Evolutionary conservation across 2,329 filamentous ascomycete species (phyloP), one percentile per base, ranked within the genome.

Genomic region (Drechslerella coelobrocha): DNA sequence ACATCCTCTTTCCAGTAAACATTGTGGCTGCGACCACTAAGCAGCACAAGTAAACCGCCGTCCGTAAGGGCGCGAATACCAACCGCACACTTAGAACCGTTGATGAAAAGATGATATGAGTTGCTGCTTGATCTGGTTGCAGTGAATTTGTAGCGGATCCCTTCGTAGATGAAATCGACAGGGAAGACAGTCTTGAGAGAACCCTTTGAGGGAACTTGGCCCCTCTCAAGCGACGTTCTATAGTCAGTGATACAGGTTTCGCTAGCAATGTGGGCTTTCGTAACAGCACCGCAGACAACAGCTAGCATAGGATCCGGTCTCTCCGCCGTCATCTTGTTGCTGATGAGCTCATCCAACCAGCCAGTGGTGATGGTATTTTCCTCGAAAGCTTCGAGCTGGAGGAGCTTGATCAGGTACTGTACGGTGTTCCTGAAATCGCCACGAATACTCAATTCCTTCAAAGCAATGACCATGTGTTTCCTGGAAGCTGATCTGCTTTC

Each of bases 1-100:
- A 96, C 91, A 80, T 99, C 94, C 78, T 99, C 94, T 82, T 97
- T 97, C 94, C 94, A 99, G 86, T 99, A 99, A 72, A 97, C 88
- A 78, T 94, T 99, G 87, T 99, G 94, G 76, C 91, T 96, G 80
- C 91, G 91, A 72, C 94, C 94, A 77, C 89, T 88, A 45, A 99
- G 86, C 19, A 99, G 86, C 73, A 99, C 87, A 62, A 99, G 85
- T 9, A 99, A 86, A 79, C 94, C 94, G 79, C 94, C 94, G 76
- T 99, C 94, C 74, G 91, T 92, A 74, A 99, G 86, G 53, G 92
- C 89, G 76, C 94, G 90, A 60, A 99, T 90, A 77, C 93, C 94
- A 62, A 97, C 90, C 5, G 90, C 88, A 81, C 91, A 96, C 83
- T 95, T 96, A 76, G 94, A 97, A 68, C 94, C 94, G 79, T 99